phyloP scores from a whole-genome alignment of 768 basidiomycete species.

The Boletus speciosus region DNA sequence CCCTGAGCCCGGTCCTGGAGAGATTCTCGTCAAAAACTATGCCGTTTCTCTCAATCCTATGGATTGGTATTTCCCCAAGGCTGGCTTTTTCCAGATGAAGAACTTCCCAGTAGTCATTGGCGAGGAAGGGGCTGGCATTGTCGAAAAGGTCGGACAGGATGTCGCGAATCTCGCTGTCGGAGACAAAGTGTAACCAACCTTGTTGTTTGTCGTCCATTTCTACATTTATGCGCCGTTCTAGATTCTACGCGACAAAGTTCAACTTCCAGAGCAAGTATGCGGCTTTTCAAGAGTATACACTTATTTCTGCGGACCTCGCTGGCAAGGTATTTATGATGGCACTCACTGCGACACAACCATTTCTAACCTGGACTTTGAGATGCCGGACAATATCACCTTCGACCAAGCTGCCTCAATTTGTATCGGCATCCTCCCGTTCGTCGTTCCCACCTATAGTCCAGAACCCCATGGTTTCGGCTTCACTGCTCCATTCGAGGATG shows the following conservation, averaged over 20 bases:
- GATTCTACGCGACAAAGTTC: neutral
- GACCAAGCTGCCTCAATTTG: slow-evolving; percentile 36
- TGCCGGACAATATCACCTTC: slow-evolving; percentile 24
- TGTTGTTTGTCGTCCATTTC: no score
- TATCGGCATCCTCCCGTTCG: slow-evolving; percentile 30
- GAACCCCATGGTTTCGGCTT: slow-evolving; percentile 23
- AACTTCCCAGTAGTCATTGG: slow-evolving; percentile 36
- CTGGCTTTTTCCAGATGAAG: slow-evolving; percentile 17
- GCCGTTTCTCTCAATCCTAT: slow-evolving; percentile 43
- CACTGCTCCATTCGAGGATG: slow-evolving; percentile 18
- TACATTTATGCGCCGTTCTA: neutral
- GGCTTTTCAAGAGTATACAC: neutral
- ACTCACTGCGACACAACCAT: no score
- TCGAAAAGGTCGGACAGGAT: slow-evolving; percentile 33
- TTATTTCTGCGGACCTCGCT: neutral
- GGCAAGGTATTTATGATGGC: neutral
- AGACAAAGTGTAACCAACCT: neutral
- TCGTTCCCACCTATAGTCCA: slow-evolving; percentile 26
- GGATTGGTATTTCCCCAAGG: slow-evolving; percentile 25
- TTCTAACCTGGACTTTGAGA: neutral
- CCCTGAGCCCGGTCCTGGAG: slow-evolving; percentile 28
- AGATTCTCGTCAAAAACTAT: slow-evolving; percentile 39
- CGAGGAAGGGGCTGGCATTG: slow-evolving; percentile 35
- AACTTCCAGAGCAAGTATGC: neutral
- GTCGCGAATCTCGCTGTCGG: neutral